Evolutionary conservation across 1,284 basidiomycete genomes (phyloP), one percentile per base, ranked within the genome.

Genomic region (Tausonia pullulans): DNA sequence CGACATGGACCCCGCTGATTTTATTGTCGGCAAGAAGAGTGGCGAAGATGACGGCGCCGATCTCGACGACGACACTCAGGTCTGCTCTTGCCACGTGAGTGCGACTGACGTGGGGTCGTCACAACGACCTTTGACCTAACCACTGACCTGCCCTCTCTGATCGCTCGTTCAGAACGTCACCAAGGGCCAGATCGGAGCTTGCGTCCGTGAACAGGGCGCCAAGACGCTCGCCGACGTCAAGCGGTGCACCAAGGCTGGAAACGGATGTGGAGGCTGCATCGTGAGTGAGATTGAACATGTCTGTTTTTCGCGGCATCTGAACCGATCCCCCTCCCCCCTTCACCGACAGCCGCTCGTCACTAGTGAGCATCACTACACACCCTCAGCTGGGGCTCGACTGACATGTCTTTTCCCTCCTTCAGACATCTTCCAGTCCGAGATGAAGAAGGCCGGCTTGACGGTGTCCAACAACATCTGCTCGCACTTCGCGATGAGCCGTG

Each of bases 211-310:
- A 3, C 79, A 78, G 10, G 81, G 83, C 2, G 79, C 80, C 40
- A 78, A 78, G 16, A 78, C 79, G 40, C 71, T 88, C 40, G 78
- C 74, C 7, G 81, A 81, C 54, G 78, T 89, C 71, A 88, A 88
- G 75, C 70, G 75, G 41, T 82, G 82, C 72, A 88, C 86, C 14
- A 88, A 88, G 74, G 83, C 81, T 13, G 86, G 85, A 13, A 83
- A 84, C 0, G 87, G 85, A 5, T 89, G 87, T 69, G 86, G 87
- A 62, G 87, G 87, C 55, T 88, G 87, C 52, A 44, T 61, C 14
- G 53, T 58, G 57, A 58, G 57, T 58, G 4, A 2, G 27, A 27
- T 27, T 27, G 27, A 27, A 27, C 27, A 27, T 1, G 27, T 27
- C 27, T 27, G 27, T 27, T 55, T 41, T 14, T 41, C 53, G 68